Evolutionary conservation across 1,139 yeast species (phyloP), one percentile per base, ranked within the genome.

Genomic region (Debaryomyces coudertii): DNA sequence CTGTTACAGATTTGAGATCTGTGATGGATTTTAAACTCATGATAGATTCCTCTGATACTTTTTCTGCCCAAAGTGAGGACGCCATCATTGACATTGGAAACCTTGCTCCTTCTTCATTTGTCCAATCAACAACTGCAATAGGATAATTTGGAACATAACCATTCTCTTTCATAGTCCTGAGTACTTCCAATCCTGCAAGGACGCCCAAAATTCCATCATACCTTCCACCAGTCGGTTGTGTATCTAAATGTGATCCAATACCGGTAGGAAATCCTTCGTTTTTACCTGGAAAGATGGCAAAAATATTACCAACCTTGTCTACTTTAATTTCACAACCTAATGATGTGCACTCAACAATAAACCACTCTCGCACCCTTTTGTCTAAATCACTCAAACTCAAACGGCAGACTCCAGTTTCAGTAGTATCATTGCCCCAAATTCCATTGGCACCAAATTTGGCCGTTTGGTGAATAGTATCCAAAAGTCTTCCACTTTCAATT

Each of bases 21-120:
- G 77, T 77, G 28, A 83, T 73, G 5, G 85, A 83, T 53, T 74
- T 65, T 50, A 82, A 62, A 2, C 63, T 60, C 53, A 82, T 80
- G 4, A 79, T 77, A 3, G 73, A 73, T 44, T 83, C 78, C 47
- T 75, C 65, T 1, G 72, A 55, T 35, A 71, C 61, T 15, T 67
- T 60, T 7, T 77, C 86, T 1, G 87, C 80, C 87, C 88, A 85
- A 1, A 84, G 88, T 7, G 83, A 76, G 8, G 85, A 79, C 0
- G 86, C 77, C 76, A 84, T 81, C 62, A 82, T 75, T 35, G 85
- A 76, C 65, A 77, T 72, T 6, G 90, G 87, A 58, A 85, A 85
- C 43, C 92, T 66, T 1, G 90, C 90, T 38, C 92, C 92, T 68
- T 85, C 92, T 61, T 85, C 92, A 58, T 85, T 85, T 56, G 85